Base-by-base conservation (phyloP, 139 green algal species). In the Yamagishiella unicocca region DNA sequence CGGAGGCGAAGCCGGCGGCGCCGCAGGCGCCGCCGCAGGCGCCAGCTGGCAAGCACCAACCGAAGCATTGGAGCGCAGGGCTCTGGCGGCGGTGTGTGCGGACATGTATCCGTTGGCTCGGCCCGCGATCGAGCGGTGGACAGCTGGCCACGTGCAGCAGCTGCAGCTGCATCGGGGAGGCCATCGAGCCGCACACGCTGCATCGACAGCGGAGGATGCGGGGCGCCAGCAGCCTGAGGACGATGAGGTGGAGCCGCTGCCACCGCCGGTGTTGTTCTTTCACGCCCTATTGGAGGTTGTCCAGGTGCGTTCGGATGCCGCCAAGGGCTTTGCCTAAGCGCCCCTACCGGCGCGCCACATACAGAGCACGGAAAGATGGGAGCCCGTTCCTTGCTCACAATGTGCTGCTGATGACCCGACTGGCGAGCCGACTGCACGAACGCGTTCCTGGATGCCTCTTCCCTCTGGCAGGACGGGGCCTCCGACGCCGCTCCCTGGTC, bases 401-500 rank as follows among this genome's bases (percentile, higher is more conserved):
- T n/a, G n/a, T n/a, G n/a, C n/a, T n/a, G n/a, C n/a, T n/a, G n/a
- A n/a, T n/a, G n/a, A n/a, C n/a, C n/a, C n/a, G n/a, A n/a, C n/a
- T n/a, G n/a, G n/a, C n/a, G n/a, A n/a, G n/a, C n/a, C n/a, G n/a
- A n/a, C n/a, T n/a, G n/a, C n/a, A n/a, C n/a, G n/a, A n/a, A n/a
- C n/a, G n/a, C n/a, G n/a, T n/a, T n/a, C n/a, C n/a, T n/a, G n/a
- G n/a, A n/a, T n/a, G n/a, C n/a, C n/a, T n/a, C n/a, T n/a, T n/a
- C n/a, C n/a, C n/a, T n/a, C n/a, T n/a, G n/a, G 3, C 70, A 78
- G 70, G 70, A 78, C 42, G 38, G 38, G 2, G 70, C 70, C 3
- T 38, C 70, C 9, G 74, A 82, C 74, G 29, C 17, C 12, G 74
- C 43, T 5, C 46, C 35, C 55, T 84, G 77, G 77, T 61, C 77